Evolutionary conservation across 148 eudicot genomes (phyloP).

Genomic region (Mesembryanthemum crystallinum): DNA sequence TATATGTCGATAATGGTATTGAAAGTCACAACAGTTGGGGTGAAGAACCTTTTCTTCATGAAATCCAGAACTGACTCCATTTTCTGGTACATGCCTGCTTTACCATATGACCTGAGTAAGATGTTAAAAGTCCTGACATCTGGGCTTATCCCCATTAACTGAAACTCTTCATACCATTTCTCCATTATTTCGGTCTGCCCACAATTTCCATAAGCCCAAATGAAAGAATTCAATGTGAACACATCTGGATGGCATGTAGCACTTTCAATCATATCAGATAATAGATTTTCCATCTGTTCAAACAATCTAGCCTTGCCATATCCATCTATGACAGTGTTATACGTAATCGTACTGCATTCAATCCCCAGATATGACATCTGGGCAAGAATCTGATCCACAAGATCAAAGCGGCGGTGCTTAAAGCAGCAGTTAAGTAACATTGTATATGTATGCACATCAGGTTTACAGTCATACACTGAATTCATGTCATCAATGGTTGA

Average conservation of each 20-base stretch:
- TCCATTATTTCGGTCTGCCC: slow-evolving; percentile 75
- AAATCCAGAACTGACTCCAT: slow-evolving; percentile 63
- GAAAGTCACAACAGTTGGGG: slow-evolving; percentile 72
- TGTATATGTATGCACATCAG: slow-evolving; percentile 79
- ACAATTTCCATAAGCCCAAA: slow-evolving; percentile 69
- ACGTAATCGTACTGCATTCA: slow-evolving; percentile 55
- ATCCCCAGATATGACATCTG: slow-evolving; percentile 77
- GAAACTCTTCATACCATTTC: slow-evolving; percentile 84
- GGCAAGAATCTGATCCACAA: slow-evolving; percentile 41
- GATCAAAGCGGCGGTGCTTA: slow-evolving; percentile 54
- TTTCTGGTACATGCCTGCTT: slow-evolving; percentile 59
- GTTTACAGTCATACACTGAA: slow-evolving; percentile 61
- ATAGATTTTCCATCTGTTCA: slow-evolving; percentile 61
- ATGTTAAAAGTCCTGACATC: slow-evolving; percentile 78
- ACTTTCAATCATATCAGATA: slow-evolving; percentile 65
- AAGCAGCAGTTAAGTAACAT: slow-evolving; percentile 62
- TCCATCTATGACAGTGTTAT: slow-evolving; percentile 83
- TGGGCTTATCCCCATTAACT: slow-evolving; percentile 70
- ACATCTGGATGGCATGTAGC: slow-evolving; percentile 69
- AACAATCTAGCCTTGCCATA: slow-evolving; percentile 76
- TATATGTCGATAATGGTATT: slow-evolving; percentile 62
- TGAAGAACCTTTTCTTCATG: slow-evolving; percentile 65
- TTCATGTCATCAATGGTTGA: slow-evolving; percentile 59
- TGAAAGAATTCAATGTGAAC: slow-evolving; percentile 72
- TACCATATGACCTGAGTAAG: slow-evolving; percentile 79